phyloP scores from a whole-genome alignment of 163 green algal species.

The Trebouxia gelatinosa region DNA sequence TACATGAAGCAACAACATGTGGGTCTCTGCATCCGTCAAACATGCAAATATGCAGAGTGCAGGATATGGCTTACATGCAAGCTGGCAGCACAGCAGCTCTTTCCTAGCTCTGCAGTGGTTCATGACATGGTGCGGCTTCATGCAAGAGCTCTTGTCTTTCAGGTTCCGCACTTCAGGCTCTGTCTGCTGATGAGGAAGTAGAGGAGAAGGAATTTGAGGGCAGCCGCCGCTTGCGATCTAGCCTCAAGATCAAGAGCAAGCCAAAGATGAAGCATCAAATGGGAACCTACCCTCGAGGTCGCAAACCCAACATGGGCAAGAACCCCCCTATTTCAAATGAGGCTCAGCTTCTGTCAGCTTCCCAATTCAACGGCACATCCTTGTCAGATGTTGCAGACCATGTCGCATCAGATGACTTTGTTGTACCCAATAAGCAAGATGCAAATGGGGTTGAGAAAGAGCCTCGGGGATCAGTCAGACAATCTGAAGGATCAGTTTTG shows the following conservation, averaged over 20 bases:
- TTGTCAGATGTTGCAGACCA: background rate
- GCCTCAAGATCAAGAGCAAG: slow-evolving; percentile 16
- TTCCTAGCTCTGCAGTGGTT: too few relatives aligned
- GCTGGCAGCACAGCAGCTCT: too few relatives aligned
- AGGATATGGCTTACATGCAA: too few relatives aligned
- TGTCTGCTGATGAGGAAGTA: slow-evolving; percentile 37
- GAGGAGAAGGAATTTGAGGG: slow-evolving; percentile 19
- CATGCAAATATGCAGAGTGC: too few relatives aligned
- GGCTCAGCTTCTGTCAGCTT: background rate
- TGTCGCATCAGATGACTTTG: background rate
- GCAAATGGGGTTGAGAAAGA: background rate
- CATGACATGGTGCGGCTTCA: too few relatives aligned
- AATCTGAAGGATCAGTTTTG: slow-evolving; percentile 11
- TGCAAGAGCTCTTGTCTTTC: too few relatives aligned
- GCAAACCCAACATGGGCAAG: background rate
- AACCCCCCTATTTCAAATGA: background rate
- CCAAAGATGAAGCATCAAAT: slow-evolving; percentile 19
- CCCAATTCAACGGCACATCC: background rate
- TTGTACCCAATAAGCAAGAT: background rate
- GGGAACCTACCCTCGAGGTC: slow-evolving; percentile 11
- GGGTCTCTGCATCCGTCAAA: too few relatives aligned
- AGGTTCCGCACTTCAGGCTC: slow-evolving; percentile 33
- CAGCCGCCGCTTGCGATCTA: background rate
- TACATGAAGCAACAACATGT: too few relatives aligned
- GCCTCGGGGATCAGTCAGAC: too few relatives aligned